Evolutionary conservation across 1,284 basidiomycete species (phyloP).

Genomic region (Cryptococcus deneoformans): DNA sequence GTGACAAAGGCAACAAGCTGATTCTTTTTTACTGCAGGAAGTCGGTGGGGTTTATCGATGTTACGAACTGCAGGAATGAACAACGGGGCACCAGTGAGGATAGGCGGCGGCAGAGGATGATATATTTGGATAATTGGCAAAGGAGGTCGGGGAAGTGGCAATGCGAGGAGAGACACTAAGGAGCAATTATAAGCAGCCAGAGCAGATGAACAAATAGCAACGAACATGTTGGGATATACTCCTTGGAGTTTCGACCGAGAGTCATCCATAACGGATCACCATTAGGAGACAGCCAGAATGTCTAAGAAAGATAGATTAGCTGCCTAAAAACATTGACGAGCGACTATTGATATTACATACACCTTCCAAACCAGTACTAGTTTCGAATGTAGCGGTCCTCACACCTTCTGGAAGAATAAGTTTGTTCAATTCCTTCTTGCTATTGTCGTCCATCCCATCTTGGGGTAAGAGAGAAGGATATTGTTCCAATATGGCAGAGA

Average conservation of each 20-base stretch:
- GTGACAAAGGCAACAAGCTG: slow-evolving; percentile 37
- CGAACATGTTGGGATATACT: slow-evolving; percentile 65
- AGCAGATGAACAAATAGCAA: not conserved
- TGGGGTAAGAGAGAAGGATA: slow-evolving; percentile 24
- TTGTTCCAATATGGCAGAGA: slow-evolving; percentile 31
- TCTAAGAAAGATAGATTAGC: slow-evolving; percentile 30
- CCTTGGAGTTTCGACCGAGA: slow-evolving; percentile 56
- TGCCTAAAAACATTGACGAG: not conserved
- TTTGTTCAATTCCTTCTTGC: slow-evolving; percentile 38
- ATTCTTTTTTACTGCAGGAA: slow-evolving; percentile 40
- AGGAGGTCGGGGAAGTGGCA: slow-evolving; percentile 23
- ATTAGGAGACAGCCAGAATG: slow-evolving; percentile 51
- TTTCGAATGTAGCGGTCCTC: slow-evolving; percentile 35
- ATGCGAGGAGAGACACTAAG: slow-evolving; percentile 50
- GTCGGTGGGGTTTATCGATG: slow-evolving; percentile 31
- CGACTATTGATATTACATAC: slow-evolving; percentile 20
- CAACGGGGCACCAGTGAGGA: slow-evolving; percentile 54
- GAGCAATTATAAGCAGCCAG: not conserved
- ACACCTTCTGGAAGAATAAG: slow-evolving; percentile 45
- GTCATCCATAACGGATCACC: slow-evolving; percentile 82
- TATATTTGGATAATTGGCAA: slow-evolving; percentile 43
- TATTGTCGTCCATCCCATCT: slow-evolving; percentile 1
- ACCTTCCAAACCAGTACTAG: slow-evolving; percentile 42
- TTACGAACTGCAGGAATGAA: slow-evolving; percentile 47
- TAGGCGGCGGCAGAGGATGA: slow-evolving; percentile 42